Base-by-base conservation (phyloP, 208 protist species). In the Trypanosoma conorhini region DNA sequence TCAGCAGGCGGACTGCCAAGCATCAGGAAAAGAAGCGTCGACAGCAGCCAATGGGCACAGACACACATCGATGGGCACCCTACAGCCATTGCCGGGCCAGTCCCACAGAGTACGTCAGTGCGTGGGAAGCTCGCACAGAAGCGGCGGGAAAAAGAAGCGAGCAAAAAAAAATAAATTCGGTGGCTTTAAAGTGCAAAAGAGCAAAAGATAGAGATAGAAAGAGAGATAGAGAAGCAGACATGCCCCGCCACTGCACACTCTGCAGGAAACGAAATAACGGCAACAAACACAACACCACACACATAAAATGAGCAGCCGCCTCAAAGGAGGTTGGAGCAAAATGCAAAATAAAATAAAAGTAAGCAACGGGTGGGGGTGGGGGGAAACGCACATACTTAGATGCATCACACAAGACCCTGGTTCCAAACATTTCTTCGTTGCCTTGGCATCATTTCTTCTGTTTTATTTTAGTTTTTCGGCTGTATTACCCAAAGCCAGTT, bases 1-100 rank as follows among this genome's bases (percentile, higher is more conserved):
- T 59, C 61, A 69, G n/a, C 35, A 62, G 24, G 65, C 28, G 54
- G 52, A 75, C 63, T 35, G 51, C 24, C 30, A 44, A 65, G 13
- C 51, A 55, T 33, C 46, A 67, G 57, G 8, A 64, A 21, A 35
- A 50, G 35, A 28, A 19, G 56, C 44, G 33, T 5, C 9, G 13
- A 58, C 60, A 56, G 44, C 3, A 64, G 38, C 5, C 63, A 48
- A 52, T 1, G 17, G 5, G 15, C n/a, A 54, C 1, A 24, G 50
- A 1, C 22, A 54, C 7, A 26, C 50, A 9, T 24, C 19, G n/a
- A 54, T n/a, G 22, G 22, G 13, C 57, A 40, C 33, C 15, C 33
- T 38, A 2, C 50, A 46, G 26, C 4, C 58, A 62, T 24, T 13
- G n/a, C 17, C 30, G 10, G 22, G 3, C 62, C 21, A 51, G 21